Evolutionary conservation across 148 eudicot genomes (phyloP), one percentile per base, ranked within the genome.

Genomic region (Amaranthus hypochondriacus): DNA sequence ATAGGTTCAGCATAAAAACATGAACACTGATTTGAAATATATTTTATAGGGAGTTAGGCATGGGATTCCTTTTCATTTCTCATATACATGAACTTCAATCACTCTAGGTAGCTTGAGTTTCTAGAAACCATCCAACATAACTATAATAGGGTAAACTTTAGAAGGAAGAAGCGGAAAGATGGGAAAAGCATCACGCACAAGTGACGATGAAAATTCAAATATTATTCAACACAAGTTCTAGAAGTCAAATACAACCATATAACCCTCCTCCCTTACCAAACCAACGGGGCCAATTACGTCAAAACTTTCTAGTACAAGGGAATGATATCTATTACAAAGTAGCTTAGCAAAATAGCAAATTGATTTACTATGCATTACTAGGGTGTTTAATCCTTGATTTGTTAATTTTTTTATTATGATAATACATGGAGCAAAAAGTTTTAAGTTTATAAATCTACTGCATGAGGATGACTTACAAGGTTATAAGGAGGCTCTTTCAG

Each of bases 401-500:
- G 8, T 15, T 12, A 46, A 3, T 46, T 6, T 4, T 44, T 64
- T 64, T 18, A 46, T 46, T 1, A 28, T 28, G 7, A 3, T 3
- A 18, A 73, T 56, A 53, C 56, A 72, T 9, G 12, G 56, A 11
- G 49, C 43, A 48, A 3, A 72, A 63, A 42, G 9, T n/a, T 18
- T 48, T 44, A 70, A 50, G 59, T 15, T 15, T 70, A 73, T 2
- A 8, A 62, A 56, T 5, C 42, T 18, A 39, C 44, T 18, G 44
- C 49, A 14, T 3, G 47, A 51, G 62, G 71, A 60, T 42, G 14
- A 83, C 97, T 91, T 77, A 94, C 98, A 65, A 94, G 95, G 68
- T 84, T 82, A 76, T 94, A 94, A 56, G 96, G 97, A 62, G 97
- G 97, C 68, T 56, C 64, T 81, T 80, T 86, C 70, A 94, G 73